These are phyloP conservation scores for Byssoonygena ceratinophila DNA, from an alignment of 2,329 filamentous ascomycete species.

Conservation along the genomic window DNA sequence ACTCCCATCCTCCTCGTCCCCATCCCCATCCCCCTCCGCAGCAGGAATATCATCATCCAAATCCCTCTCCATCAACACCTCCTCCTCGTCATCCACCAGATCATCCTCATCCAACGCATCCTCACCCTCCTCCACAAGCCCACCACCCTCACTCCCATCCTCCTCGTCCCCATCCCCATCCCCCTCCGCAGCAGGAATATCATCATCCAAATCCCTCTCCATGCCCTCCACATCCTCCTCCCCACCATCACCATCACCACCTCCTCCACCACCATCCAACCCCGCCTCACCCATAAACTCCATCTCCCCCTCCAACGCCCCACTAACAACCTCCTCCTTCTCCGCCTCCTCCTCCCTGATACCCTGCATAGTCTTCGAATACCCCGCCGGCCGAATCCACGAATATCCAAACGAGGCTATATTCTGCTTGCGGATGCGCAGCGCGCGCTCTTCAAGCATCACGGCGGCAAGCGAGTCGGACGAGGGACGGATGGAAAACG, in stretches of 20 bases:
- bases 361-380: slow-evolving; percentile 81
- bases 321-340: slow-evolving; percentile 69
- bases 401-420: slow-evolving; percentile 76
- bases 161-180: slow-evolving; percentile 23
- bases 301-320: slow-evolving; percentile 55
- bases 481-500: slow-evolving; percentile 41
- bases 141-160: slow-evolving; percentile 27
- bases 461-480: slow-evolving; percentile 58
- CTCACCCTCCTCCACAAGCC: slow-evolving; percentile 24
- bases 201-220: background rate
- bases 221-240: slow-evolving; percentile 38
- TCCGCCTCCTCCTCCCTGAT: slow-evolving; percentile 83
- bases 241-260: slow-evolving; percentile 49
- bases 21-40: slow-evolving; percentile 24
- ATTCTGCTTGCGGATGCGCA: slow-evolving; percentile 66
- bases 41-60: slow-evolving; percentile 39
- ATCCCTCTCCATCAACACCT: slow-evolving; percentile 39
- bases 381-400: slow-evolving; percentile 84
- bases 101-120: slow-evolving; percentile 32
- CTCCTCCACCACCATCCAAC: slow-evolving; percentile 30
- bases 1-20: slow-evolving; percentile 31
- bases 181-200: slow-evolving; percentile 19
- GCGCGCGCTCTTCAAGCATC: slow-evolving; percentile 62
- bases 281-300: slow-evolving; percentile 68
- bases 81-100: slow-evolving; percentile 33